Evolutionary conservation across 2,329 filamentous ascomycete species (phyloP).

Genomic region (Biscogniauxia marginata): DNA sequence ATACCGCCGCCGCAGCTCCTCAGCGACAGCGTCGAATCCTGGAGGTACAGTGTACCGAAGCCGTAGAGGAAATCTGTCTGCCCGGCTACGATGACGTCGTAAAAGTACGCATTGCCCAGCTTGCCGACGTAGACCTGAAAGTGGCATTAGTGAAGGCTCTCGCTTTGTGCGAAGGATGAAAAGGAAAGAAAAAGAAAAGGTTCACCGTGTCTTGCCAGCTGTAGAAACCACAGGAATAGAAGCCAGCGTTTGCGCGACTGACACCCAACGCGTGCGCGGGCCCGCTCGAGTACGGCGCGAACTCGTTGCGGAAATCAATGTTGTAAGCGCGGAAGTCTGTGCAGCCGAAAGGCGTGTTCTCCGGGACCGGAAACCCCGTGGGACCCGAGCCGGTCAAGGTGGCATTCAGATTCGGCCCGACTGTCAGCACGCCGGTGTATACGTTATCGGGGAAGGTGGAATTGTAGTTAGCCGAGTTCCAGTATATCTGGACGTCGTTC

Average conservation of each 20-base stretch:
- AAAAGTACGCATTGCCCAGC: slow-evolving; percentile 64
- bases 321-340: slow-evolving; percentile 65
- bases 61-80: slow-evolving; percentile 69
- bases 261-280: slow-evolving; percentile 61
- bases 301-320: slow-evolving; percentile 63
- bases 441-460: slow-evolving; percentile 55
- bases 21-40: slow-evolving; percentile 52
- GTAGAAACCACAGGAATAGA: slow-evolving; percentile 66
- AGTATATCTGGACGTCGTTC: slow-evolving; percentile 57
- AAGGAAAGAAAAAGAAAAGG: slow-evolving; percentile 20
- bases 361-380: slow-evolving; percentile 59
- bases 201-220: slow-evolving; percentile 66
- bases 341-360: slow-evolving; percentile 62
- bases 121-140: slow-evolving; percentile 63
- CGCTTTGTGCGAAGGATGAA: neutral
- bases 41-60: slow-evolving; percentile 63
- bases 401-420: slow-evolving; percentile 63
- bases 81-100: slow-evolving; percentile 58
- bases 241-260: slow-evolving; percentile 63
- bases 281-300: slow-evolving; percentile 47
- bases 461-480: slow-evolving; percentile 54
- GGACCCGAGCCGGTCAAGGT: slow-evolving; percentile 61
- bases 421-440: slow-evolving; percentile 59
- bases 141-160: neutral
- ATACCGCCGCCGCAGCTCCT: slow-evolving; percentile 65